Percentiles rank a stretch among this genome's conserved stretches.
Evolutionary conservation across 805 yeast genomes (phyloP).

Genomic region (Starmerella scarabaei): DNA sequence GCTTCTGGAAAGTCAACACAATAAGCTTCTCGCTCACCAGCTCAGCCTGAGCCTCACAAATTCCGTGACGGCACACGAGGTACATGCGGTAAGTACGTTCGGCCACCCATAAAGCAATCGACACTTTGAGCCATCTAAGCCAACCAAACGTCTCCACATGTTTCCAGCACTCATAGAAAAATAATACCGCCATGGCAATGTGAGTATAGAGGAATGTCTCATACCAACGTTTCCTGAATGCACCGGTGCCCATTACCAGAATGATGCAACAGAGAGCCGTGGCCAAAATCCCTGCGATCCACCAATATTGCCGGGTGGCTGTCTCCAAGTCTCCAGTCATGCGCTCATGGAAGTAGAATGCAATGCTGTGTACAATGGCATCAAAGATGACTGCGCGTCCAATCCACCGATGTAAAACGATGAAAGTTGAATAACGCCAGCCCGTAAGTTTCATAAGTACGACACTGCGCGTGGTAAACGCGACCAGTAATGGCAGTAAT

Average conservation of each 20-base stretch:
- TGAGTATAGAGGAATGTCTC: conserved; percentile 13
- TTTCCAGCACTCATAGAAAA: conserved; percentile 11
- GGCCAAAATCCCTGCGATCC: conserved; percentile 11
- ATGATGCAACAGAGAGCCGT: conserved; percentile 1
- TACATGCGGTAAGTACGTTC: conserved; percentile 7
- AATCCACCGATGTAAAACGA: conserved; percentile 14
- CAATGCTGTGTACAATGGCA: conserved; percentile 10
- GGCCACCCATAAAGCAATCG: conserved; percentile 6
- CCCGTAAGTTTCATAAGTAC: conserved; percentile 5
- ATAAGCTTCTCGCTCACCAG: not conserved
- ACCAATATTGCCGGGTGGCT: conserved; percentile 4
- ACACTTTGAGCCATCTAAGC: conserved; percentile 9
- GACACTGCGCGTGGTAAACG: conserved; percentile 9
- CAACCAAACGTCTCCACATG: conserved; percentile 15
- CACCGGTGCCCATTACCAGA: conserved; percentile 5
- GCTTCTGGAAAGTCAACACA: conserved; percentile 4
- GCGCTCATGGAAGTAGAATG: conserved; percentile 6
- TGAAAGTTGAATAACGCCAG: conserved; percentile 8
- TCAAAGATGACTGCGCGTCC: conserved; percentile 13
- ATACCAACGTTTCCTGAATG: conserved; percentile 8
- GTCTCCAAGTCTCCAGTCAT: not conserved
- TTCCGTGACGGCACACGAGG: conserved; percentile 4
- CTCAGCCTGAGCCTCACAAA: conserved; percentile 1
- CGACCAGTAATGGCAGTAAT: conserved; percentile 7
- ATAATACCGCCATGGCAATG: conserved; percentile 9